Percentiles rank a stretch among this genome's conserved stretches.
Conservation (phyloP, 129 eudicot species). For the Chrysanthemum makinoi region DNA sequence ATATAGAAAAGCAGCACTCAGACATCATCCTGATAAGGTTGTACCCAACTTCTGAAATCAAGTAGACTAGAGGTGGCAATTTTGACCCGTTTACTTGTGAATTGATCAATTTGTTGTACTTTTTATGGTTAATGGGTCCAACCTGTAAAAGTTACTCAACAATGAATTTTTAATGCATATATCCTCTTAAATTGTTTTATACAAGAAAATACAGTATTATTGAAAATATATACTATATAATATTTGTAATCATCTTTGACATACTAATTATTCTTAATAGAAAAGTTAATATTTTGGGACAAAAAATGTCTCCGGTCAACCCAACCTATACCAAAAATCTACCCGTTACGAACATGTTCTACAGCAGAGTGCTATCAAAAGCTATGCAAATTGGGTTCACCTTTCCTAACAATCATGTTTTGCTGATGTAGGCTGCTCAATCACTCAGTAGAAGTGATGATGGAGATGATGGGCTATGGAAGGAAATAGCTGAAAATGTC, state of each 20-base stretch:
- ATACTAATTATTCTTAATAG: background rate
- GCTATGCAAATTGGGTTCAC: background rate
- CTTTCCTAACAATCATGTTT: constrained; percentile 7
- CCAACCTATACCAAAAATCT: background rate
- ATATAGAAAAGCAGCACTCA: constrained; percentile 94
- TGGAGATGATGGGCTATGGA: constrained; percentile 84
- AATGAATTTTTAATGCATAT: background rate
- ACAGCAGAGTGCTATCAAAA: no score
- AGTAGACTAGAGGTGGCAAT: background rate
- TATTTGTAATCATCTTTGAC: background rate
- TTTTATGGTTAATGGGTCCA: background rate
- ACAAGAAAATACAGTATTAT: background rate
- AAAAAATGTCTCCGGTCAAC: background rate
- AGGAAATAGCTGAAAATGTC: constrained; percentile 78
- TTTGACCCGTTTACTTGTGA: constrained; percentile 7
- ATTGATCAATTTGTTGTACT: background rate
- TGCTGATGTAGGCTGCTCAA: constrained; percentile 72
- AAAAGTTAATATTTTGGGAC: background rate
- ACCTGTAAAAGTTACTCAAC: background rate
- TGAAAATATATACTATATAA: background rate
- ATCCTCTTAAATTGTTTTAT: background rate
- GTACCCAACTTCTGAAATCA: constrained; percentile 10
- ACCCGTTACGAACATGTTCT: background rate
- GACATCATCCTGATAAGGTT: constrained; percentile 99
- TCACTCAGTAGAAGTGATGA: constrained; percentile 71